Conservation (phyloP, 768 basidiomycete species). For the Suillus paluster region DNA sequence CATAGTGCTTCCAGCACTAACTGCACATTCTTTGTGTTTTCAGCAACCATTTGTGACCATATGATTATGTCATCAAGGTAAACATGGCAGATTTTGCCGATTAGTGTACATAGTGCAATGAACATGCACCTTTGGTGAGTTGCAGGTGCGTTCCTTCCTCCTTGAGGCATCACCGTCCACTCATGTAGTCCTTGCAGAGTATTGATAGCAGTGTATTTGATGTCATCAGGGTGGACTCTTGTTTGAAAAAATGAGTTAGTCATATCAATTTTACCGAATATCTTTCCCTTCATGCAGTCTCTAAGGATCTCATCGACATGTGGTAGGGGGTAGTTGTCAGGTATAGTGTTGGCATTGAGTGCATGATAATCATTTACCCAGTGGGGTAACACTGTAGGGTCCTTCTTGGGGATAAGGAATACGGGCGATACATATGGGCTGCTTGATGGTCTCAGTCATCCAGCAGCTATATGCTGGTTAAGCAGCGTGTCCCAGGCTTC, state of each 20-base stretch:
- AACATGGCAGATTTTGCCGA: conserved; percentile 13
- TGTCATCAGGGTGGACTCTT: conserved; percentile 27
- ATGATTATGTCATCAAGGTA: no score
- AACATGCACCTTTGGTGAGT: conserved; percentile 22
- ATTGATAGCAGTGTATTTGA: conserved; percentile 39
- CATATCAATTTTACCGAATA: conserved; percentile 29
- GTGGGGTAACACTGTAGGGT: conserved; percentile 21
- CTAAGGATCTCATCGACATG: conserved; percentile 21
- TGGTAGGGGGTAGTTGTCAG: no score
- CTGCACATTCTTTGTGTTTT: conserved; percentile 21
- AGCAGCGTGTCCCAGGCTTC: conserved; percentile 40
- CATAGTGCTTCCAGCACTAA: conserved; percentile 22
- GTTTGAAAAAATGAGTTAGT: no score
- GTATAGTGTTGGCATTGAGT: no score
- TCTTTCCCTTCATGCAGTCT: conserved; percentile 33
- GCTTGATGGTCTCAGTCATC: conserved; percentile 32
- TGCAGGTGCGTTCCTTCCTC: conserved; percentile 16
- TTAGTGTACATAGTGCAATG: conserved; percentile 14
- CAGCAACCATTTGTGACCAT: not conserved
- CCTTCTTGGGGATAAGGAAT: conserved; percentile 43
- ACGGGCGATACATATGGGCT: conserved; percentile 36
- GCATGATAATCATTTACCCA: conserved; percentile 35
- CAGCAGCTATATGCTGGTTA: conserved; percentile 38
- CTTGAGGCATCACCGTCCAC: no score
- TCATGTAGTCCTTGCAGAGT: conserved; percentile 37